Evolutionary conservation across 345 rosid species (phyloP).

Genomic region (Rhodamnia rubescens): DNA sequence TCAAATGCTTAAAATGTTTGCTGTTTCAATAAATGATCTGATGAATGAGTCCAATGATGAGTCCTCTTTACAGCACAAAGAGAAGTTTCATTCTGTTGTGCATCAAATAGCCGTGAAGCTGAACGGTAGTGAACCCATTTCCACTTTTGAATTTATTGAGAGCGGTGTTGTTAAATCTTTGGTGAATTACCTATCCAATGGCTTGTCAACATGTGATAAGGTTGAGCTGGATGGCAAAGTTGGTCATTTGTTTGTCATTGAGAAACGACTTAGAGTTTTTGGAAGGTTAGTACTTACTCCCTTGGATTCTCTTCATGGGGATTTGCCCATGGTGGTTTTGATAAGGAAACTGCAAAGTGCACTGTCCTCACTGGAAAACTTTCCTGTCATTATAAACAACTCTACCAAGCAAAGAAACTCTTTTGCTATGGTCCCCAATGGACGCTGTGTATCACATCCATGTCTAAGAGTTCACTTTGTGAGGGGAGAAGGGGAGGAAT

Average conservation of each 20-base stretch:
- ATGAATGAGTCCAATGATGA: constrained; percentile 20
- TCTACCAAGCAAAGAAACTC: constrained; percentile 45
- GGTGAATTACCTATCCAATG: constrained; percentile 54
- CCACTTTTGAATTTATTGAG: constrained; percentile 85
- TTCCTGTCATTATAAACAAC: constrained; percentile 56
- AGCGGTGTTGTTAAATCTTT: constrained; percentile 79
- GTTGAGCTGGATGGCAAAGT: constrained; percentile 13
- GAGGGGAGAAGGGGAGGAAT: constrained; percentile 58
- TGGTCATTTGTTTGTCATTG: constrained; percentile 22
- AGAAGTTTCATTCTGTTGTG: constrained; percentile 36
- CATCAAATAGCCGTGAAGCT: constrained; percentile 49
- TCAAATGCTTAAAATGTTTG: constrained; percentile 52
- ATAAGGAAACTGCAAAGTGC: constrained; percentile 70
- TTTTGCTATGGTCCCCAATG: constrained; percentile 56
- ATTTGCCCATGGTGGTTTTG: constrained; percentile 39
- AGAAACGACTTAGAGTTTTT: constrained; percentile 59
- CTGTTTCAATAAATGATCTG: constrained; percentile 46
- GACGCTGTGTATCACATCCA: constrained; percentile 40
- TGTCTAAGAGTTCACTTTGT: constrained; percentile 64
- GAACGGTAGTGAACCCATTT: constrained; percentile 68
- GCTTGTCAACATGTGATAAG: constrained; percentile 31
- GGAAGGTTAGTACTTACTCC: constrained; percentile 44
- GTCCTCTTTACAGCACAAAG: constrained; percentile 30
- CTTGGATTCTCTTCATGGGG: constrained; percentile 23
- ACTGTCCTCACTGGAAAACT: constrained; percentile 68